Evolutionary conservation across 2,329 filamentous ascomycete genomes (phyloP).

Genomic region (Scedosporium dehoogii): DNA sequence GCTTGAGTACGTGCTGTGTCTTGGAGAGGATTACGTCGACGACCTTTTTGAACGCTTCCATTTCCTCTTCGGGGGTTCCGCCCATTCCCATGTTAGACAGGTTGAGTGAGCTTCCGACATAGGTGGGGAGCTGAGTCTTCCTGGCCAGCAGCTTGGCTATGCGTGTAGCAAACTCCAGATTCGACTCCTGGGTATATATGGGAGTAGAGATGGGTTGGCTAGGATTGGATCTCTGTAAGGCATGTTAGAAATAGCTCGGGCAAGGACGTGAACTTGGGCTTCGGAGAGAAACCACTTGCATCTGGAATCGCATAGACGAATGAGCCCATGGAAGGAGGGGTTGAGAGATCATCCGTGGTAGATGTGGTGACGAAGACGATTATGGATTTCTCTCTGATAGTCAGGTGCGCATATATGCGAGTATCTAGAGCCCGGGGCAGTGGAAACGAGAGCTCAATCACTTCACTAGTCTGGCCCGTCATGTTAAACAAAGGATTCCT

Average conservation of each 20-base stretch:
- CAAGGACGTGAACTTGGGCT: background rate
- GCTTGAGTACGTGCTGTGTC: constrained; percentile 12
- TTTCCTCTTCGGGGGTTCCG: constrained; percentile 83
- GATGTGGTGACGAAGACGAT: constrained; percentile 53
- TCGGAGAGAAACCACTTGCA: constrained; percentile 36
- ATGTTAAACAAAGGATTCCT: background rate
- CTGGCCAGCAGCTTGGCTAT: constrained; percentile 76
- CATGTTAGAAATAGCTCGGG: background rate
- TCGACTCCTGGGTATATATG: constrained; percentile 65
- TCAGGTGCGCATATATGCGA: constrained; percentile 50
- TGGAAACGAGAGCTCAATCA: constrained; percentile 43
- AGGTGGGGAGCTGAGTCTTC: constrained; percentile 64
- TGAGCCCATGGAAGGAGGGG: constrained; percentile 59
- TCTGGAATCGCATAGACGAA: constrained; percentile 92
- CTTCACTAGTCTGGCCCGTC: background rate
- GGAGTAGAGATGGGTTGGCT: constrained; percentile 64
- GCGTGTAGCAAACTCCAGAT: constrained; percentile 77
- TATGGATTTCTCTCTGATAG: constrained; percentile 45
- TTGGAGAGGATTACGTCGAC: constrained; percentile 50
- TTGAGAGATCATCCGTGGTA: constrained; percentile 38
- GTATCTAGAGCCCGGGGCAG: constrained; percentile 52
- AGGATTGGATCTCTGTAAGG: constrained; percentile 37
- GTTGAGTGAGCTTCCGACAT: constrained; percentile 81
- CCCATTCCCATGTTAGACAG: constrained; percentile 65
- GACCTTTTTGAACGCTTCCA: constrained; percentile 73